Evolutionary conservation across 176 grass and related monocot genomes (phyloP).

Genomic region (Avena sativa): DNA sequence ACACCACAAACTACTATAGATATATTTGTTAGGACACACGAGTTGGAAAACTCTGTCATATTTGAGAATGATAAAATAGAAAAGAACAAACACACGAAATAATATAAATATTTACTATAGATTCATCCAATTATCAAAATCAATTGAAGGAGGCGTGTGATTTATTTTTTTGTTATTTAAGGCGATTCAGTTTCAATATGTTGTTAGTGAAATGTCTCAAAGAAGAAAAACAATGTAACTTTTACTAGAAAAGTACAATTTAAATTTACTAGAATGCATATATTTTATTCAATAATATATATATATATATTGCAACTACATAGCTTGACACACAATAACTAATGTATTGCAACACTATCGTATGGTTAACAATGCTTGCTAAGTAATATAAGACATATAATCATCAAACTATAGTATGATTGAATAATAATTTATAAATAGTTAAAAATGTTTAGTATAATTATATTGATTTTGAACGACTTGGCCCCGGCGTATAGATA

Average conservation of each 20-base stretch:
- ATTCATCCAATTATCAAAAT: background rate
- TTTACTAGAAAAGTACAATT: background rate
- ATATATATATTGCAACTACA: background rate
- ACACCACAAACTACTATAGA: background rate
- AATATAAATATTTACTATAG: background rate
- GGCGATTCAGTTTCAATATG: background rate
- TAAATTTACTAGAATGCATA: background rate
- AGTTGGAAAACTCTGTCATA: background rate
- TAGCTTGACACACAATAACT: background rate
- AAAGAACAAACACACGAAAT: background rate
- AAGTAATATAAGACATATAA: too few relatives aligned
- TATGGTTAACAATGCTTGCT: background rate
- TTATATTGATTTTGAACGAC: too few relatives aligned
- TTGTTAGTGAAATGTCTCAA: background rate
- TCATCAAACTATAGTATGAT: too few relatives aligned
- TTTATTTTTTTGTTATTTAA: background rate
- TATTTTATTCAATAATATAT: background rate
- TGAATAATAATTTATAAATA: too few relatives aligned
- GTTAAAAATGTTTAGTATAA: too few relatives aligned
- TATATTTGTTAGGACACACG: background rate
- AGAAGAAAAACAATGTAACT: background rate
- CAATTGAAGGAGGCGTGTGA: background rate
- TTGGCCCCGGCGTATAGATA: too few relatives aligned
- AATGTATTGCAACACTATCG: background rate
- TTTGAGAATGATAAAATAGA: background rate